A percentile compares a stretch with the other conserved stretches of the same genome.
These are phyloP conservation scores for Plantago major DNA, from an alignment of 257 asterid genomes.

Conservation along the genomic window DNA sequence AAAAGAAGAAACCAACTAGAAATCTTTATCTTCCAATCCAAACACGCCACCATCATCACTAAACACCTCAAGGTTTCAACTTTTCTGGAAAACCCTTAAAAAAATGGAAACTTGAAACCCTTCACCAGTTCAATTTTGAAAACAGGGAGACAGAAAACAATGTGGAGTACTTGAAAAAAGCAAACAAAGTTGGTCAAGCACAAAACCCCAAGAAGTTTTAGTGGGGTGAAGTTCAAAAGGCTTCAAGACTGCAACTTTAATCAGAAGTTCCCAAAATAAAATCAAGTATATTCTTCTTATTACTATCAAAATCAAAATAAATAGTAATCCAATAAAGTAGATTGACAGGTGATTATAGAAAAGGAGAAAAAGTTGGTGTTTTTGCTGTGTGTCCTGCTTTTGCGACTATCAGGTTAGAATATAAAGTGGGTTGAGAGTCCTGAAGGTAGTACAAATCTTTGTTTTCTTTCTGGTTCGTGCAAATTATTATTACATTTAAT, in stretches of 20 bases:
- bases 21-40: conserved; percentile 24
- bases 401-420: too few species aligned
- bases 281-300: neutral
- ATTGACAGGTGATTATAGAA: conserved; percentile 19
- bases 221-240: conserved; percentile 36
- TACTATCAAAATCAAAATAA: neutral
- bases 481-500: neutral
- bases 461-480: too few species aligned
- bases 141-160: conserved; percentile 10
- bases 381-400: conserved; percentile 14
- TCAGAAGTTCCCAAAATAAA: neutral
- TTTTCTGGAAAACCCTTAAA: conserved; percentile 17
- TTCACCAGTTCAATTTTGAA: conserved; percentile 8
- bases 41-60: conserved; percentile 36
- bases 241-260: conserved; percentile 31
- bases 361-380: conserved; percentile 15
- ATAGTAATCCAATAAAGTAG: conserved; percentile 15
- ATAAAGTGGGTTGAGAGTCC: too few species aligned
- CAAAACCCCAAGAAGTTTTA: conserved; percentile 29
- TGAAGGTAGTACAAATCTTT: too few species aligned
- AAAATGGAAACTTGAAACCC: conserved; percentile 22
- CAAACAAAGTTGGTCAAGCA: conserved; percentile 36
- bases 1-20: conserved; percentile 36
- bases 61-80: conserved; percentile 19
- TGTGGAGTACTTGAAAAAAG: conserved; percentile 23